Base-by-base conservation (phyloP, 2,329 filamentous ascomycete genomes). In the Bipolaris sorokiniana region DNA sequence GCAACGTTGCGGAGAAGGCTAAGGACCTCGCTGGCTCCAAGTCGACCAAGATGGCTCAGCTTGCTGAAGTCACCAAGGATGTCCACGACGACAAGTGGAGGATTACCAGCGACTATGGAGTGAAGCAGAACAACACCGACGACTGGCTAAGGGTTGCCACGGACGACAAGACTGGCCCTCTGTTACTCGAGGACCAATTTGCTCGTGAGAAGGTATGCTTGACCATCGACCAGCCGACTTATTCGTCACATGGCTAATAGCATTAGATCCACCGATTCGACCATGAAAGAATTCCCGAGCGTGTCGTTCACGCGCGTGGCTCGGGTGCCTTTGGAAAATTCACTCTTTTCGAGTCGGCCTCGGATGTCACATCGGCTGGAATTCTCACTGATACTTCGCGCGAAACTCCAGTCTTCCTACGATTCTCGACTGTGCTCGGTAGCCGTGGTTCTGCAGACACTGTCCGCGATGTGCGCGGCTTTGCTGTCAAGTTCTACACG, bases 391-490 rank as follows among this genome's bases (percentile, higher is more conserved):
- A 91, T 60, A 90, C 87, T 0, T 85, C 84, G 0, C 83, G 87
- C 28, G 84, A 82, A 33, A 92, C 89, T 0, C 86, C 83, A 0
- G 79, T 90, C 1, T 91, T 91, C 69, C 69, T 90, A 15, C 87
- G 90, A 0, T 93, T 95, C 74, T 94, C 90, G 0, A 94, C 91
- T 0, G 90, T 91, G 0, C 81, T 90, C 1, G 90, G 89, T 6
- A 90, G 86, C 70, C 83, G 87, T 33, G 91, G 90, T 11, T 90
- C 88, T 49, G 89, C 90, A 5, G 91, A 95, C 71, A 93, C 90
- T 0, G 90, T 92, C 1, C 85, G 91, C n/a, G 90, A 95, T 79
- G 89, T 92, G 2, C 86, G 90, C 36, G 90, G 91, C 1, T 95
- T 94, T 62, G 90, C 90, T 0, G 77, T 91, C 61, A 91, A 91